Conservation (phyloP, 805 yeast species). For the Starmerella apicola region DNA sequence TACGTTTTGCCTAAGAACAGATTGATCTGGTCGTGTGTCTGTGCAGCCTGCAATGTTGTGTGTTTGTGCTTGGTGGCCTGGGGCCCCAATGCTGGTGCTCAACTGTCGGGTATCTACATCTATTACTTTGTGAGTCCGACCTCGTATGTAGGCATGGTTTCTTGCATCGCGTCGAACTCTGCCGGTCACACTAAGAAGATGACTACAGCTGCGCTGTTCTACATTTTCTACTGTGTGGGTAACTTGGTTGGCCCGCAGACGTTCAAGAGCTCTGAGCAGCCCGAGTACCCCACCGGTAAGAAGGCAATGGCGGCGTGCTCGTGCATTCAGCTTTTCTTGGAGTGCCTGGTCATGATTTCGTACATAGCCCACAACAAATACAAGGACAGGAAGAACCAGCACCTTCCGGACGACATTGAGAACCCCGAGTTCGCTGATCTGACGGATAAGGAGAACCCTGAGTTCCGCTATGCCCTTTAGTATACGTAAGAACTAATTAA, state of each 20-base stretch:
- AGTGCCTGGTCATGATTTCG: background rate
- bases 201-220: constrained; percentile 34
- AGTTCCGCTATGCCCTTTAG: constrained; percentile 35
- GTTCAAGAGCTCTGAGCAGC: constrained; percentile 46
- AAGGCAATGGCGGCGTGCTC: constrained; percentile 42
- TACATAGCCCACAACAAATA: constrained; percentile 7
- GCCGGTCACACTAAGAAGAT: constrained; percentile 49
- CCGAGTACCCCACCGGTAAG: constrained; percentile 46
- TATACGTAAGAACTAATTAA: background rate
- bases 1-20: constrained; percentile 7
- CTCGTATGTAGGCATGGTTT: constrained; percentile 19
- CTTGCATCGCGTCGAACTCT: constrained; percentile 33
- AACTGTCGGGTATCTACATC: constrained; percentile 16
- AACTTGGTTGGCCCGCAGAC: constrained; percentile 50
- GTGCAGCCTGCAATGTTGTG: constrained; percentile 7
- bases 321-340: constrained; percentile 19
- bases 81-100: constrained; percentile 16
- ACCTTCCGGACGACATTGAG: constrained; percentile 8
- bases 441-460: constrained; percentile 43
- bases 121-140: constrained; percentile 8
- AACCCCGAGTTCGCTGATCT: constrained; percentile 34
- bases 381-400: constrained; percentile 10
- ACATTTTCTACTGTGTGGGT: constrained; percentile 43
- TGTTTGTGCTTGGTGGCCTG: constrained; percentile 17
- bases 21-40: constrained; percentile 8